Conservation (phyloP, 495 filamentous ascomycete species). For the Xylaria cubensis region DNA sequence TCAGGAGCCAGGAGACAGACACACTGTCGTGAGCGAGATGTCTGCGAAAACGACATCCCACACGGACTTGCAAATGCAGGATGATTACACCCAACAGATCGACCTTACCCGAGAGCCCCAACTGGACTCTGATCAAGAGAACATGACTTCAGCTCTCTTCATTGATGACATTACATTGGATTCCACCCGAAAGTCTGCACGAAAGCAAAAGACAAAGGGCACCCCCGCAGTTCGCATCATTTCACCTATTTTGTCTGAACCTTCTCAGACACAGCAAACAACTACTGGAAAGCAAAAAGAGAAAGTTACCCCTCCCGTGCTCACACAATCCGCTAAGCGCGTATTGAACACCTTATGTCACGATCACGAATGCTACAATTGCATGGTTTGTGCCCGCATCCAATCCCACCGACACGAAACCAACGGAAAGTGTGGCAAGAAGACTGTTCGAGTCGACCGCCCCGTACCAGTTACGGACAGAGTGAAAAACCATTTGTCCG, state of each 20-base stretch:
- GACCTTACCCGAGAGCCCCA: slow-evolving; percentile 43
- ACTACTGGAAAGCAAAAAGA: slow-evolving; percentile 18
- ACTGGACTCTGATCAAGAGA: slow-evolving; percentile 40
- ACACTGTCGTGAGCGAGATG: slow-evolving; percentile 33
- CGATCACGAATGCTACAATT: slow-evolving; percentile 72
- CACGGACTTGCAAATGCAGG: slow-evolving; percentile 46
- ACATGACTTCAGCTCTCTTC: slow-evolving; percentile 66
- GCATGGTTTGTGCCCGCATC: slow-evolving; percentile 73
- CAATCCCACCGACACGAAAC: slow-evolving; percentile 49
- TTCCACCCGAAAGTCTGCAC: slow-evolving; percentile 36
- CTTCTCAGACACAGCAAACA: slow-evolving; percentile 9
- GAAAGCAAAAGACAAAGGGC: slow-evolving; percentile 31
- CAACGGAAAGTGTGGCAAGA: slow-evolving; percentile 45
- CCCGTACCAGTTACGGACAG: slow-evolving; percentile 77
- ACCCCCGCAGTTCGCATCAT: slow-evolving; percentile 21
- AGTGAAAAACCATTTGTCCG: slow-evolving; percentile 42
- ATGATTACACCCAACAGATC: slow-evolving; percentile 51
- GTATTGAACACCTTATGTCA: slow-evolving; percentile 63
- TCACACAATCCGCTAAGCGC: slow-evolving; percentile 57
- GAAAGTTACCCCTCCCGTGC: slow-evolving; percentile 45
- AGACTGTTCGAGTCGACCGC: slow-evolving; percentile 66
- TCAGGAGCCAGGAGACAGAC: slow-evolving; percentile 43
- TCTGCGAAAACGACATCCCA: slow-evolving; percentile 41
- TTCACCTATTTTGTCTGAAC: slow-evolving; percentile 23
- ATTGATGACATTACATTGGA: slow-evolving; percentile 56